These are phyloP conservation scores for Artemisia annua DNA, from an alignment of 129 eudicot species.

Conservation along the genomic window DNA sequence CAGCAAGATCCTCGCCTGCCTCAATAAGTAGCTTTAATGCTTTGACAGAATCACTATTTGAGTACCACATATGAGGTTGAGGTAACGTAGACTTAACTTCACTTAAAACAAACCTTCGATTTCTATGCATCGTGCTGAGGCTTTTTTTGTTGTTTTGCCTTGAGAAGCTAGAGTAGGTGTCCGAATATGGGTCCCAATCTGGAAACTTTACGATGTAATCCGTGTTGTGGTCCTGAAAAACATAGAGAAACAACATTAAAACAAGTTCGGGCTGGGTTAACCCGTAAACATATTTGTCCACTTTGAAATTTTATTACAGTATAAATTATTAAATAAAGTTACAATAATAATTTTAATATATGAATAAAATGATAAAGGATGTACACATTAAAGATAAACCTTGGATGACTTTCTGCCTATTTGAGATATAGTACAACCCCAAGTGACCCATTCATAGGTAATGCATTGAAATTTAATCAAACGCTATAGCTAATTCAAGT, in stretches of 20 bases:
- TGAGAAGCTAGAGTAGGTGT: slow-evolving; percentile 22
- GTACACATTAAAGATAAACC: too few relatives aligned
- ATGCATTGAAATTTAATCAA: too few relatives aligned
- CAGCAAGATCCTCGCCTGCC: slow-evolving; percentile 63
- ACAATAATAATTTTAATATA: too few relatives aligned
- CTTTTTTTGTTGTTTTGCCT: slow-evolving; percentile 29
- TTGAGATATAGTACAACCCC: too few relatives aligned
- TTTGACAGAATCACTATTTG: slow-evolving; percentile 52
- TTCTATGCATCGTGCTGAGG: slow-evolving; percentile 22
- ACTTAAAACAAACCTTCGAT: slow-evolving; percentile 44
- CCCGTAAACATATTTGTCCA: too few relatives aligned
- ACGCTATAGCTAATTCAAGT: not conserved
- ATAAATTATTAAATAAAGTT: too few relatives aligned
- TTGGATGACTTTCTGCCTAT: too few relatives aligned
- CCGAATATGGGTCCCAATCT: slow-evolving; percentile 81
- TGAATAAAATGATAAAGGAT: too few relatives aligned
- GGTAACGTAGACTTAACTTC: slow-evolving; percentile 60
- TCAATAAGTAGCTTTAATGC: slow-evolving; percentile 77
- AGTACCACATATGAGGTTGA: slow-evolving; percentile 83
- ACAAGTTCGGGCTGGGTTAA: too few relatives aligned
- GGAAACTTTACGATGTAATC: slow-evolving; percentile 91
- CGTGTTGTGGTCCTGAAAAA: slow-evolving; percentile 73
- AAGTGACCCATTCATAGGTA: too few relatives aligned
- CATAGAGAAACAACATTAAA: not conserved
- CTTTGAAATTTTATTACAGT: too few relatives aligned